These are phyloP conservation scores for Buddleja alternifolia DNA, from an alignment of 257 asterid genomes.

Conservation along the genomic window DNA sequence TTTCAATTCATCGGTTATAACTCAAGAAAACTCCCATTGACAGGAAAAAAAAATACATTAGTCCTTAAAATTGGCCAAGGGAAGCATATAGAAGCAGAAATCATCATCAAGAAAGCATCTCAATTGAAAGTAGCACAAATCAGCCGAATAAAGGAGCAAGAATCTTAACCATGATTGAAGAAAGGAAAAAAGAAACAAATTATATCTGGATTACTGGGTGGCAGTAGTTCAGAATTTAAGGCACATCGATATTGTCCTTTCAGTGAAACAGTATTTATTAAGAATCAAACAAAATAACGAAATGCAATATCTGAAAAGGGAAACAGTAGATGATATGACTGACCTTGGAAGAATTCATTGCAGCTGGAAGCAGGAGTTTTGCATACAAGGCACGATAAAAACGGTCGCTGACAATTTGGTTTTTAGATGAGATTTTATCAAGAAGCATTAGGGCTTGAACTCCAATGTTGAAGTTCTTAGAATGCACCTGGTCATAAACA, in stretches of 20 bases:
- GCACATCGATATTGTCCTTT: slow-evolving; percentile 1
- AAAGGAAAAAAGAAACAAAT: neutral
- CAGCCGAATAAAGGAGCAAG: neutral
- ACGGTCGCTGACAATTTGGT: slow-evolving; percentile 90
- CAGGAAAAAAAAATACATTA: neutral
- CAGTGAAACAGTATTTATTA: slow-evolving; percentile 1
- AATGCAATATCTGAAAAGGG: slow-evolving; percentile 19
- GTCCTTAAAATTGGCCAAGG: neutral
- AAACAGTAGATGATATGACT: slow-evolving; percentile 18
- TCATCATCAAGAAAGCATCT: neutral
- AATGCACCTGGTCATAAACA: slow-evolving; percentile 71
- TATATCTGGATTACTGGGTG: neutral
- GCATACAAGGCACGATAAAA: slow-evolving; percentile 97
- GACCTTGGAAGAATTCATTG: slow-evolving; percentile 97
- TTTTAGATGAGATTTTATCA: slow-evolving; percentile 88
- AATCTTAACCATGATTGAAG: neutral
- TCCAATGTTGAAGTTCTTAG: slow-evolving; percentile 93
- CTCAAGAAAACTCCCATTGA: neutral
- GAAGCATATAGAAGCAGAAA: neutral
- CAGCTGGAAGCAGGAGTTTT: slow-evolving; percentile 87
- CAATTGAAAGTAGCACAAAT: neutral
- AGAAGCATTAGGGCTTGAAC: slow-evolving; percentile 98
- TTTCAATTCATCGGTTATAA: neutral
- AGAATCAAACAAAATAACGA: neutral
- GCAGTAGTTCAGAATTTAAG: neutral